Evolutionary conservation across 192 early-diverging fungal genomes (phyloP).

Genomic region (Coemansia sp.): DNA sequence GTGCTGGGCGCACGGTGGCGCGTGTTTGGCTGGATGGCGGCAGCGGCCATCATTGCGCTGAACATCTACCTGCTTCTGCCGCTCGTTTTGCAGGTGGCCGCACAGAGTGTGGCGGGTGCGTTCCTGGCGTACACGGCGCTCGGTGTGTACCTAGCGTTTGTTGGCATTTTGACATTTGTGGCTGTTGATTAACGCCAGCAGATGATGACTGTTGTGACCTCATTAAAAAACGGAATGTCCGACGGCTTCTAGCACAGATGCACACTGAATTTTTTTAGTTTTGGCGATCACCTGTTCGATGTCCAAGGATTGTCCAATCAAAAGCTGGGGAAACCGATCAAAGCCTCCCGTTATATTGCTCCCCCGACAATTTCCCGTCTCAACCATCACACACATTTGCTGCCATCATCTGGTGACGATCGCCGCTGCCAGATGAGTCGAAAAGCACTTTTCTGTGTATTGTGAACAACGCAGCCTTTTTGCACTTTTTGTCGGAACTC

Average conservation of each 20-base stretch:
- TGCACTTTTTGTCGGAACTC: neutral
- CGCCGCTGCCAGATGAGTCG: too few species aligned
- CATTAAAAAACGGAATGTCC: neutral
- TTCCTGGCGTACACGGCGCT: slow-evolving; percentile 20
- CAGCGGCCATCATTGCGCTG: slow-evolving; percentile 59
- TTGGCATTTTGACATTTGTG: slow-evolving; percentile 14
- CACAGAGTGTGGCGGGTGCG: slow-evolving; percentile 13
- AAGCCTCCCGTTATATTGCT: neutral
- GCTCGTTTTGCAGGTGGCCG: slow-evolving; percentile 27
- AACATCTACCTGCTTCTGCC: slow-evolving; percentile 60
- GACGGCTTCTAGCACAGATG: neutral
- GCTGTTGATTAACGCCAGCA: neutral
- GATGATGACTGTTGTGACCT: too few species aligned
- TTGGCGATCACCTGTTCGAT: neutral
- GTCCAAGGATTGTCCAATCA: neutral
- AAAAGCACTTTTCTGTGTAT: too few species aligned
- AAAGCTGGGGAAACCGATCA: neutral
- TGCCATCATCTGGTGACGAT: neutral
- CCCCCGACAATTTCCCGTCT: slow-evolving; percentile 3
- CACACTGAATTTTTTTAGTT: neutral
- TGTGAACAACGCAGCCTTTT: neutral
- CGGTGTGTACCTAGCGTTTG: slow-evolving; percentile 29
- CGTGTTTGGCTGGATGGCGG: slow-evolving; percentile 53
- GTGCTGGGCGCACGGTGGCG: slow-evolving; percentile 26
- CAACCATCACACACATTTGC: too few species aligned